Percentiles rank a stretch among this genome's conserved stretches.
phyloP scores from a whole-genome alignment of 2,329 filamentous ascomycete species.

The Colletotrichum incanum region DNA sequence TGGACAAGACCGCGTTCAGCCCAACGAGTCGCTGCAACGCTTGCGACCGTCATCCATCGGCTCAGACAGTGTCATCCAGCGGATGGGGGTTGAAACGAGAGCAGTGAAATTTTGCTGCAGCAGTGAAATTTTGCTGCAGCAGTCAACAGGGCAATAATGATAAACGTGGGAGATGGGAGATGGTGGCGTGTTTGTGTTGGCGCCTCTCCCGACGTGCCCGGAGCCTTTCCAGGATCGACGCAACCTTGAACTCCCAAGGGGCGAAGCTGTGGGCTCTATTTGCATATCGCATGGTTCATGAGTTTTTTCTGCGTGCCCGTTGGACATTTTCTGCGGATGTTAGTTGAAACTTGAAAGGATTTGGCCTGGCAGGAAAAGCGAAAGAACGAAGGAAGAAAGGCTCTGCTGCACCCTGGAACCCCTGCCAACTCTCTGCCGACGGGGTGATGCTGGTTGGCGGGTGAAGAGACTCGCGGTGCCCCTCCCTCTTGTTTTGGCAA shows the following conservation, averaged over 20 bases:
- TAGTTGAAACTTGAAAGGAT: no score
- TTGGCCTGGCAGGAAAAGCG: not conserved
- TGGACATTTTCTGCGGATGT: not conserved
- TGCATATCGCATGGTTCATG: not conserved
- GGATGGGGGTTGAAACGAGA: slow-evolving; percentile 12
- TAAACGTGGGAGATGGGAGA: not conserved
- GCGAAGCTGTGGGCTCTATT: not conserved
- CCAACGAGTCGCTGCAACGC: slow-evolving; percentile 21
- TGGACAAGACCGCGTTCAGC: slow-evolving; percentile 37
- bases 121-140: no score
- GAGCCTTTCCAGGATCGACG: slow-evolving; percentile 11
- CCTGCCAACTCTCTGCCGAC: slow-evolving; percentile 8
- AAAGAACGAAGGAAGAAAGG: not conserved
- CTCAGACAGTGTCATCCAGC: slow-evolving; percentile 11
- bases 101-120: not conserved
- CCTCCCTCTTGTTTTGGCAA: slow-evolving; percentile 23
- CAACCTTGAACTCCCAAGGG: not conserved
- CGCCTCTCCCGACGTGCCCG: slow-evolving; percentile 29
- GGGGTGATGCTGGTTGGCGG: slow-evolving; percentile 40
- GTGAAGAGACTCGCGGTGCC: slow-evolving; percentile 29
- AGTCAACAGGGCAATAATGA: not conserved
- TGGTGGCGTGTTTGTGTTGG: slow-evolving; percentile 27
- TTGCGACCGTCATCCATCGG: slow-evolving; percentile 24
- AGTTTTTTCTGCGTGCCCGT: not conserved
- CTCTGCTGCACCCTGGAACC: not conserved